phyloP scores from a whole-genome alignment of 495 filamentous ascomycete genomes.

The Penicillium parvum region DNA sequence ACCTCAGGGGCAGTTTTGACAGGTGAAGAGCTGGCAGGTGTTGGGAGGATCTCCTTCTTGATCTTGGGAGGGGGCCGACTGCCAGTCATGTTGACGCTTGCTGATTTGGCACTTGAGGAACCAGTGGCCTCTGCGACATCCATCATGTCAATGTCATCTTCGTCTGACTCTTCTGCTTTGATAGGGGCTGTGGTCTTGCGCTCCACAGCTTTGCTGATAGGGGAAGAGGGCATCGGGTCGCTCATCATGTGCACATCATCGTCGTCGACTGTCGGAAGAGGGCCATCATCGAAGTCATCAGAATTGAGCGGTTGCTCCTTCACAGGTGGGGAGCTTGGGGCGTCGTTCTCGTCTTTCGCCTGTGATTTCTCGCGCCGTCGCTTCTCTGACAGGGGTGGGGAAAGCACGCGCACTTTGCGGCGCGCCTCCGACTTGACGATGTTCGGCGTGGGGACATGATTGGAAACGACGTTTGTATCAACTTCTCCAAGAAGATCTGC shows the following conservation, averaged over 20 bases:
- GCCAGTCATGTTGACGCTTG: slow-evolving; percentile 82
- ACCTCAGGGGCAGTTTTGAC: slow-evolving; percentile 50
- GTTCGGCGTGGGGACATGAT: slow-evolving; percentile 52
- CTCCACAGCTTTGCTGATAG: slow-evolving; percentile 72
- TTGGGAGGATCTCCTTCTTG: slow-evolving; percentile 60
- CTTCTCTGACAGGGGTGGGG: slow-evolving; percentile 59
- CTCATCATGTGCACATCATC: slow-evolving; percentile 81
- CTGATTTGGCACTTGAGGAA: slow-evolving; percentile 54
- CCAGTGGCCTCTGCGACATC: slow-evolving; percentile 74
- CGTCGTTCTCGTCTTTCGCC: slow-evolving; percentile 42
- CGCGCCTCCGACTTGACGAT: slow-evolving; percentile 67
- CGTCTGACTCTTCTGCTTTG: slow-evolving; percentile 63
- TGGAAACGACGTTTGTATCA: slow-evolving; percentile 70
- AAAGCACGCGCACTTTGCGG: slow-evolving; percentile 73
- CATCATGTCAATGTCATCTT: slow-evolving; percentile 78
- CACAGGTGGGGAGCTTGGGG: slow-evolving; percentile 23
- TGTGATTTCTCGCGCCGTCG: slow-evolving; percentile 40
- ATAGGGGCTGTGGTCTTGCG: slow-evolving; percentile 58
- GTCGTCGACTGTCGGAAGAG: slow-evolving; percentile 38
- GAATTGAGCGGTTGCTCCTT: slow-evolving; percentile 35
- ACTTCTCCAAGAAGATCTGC: slow-evolving; percentile 81
- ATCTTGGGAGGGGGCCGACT: slow-evolving; percentile 75
- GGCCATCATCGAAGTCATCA: slow-evolving; percentile 53
- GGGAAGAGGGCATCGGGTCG: slow-evolving; percentile 83
- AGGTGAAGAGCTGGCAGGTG: slow-evolving; percentile 74